A percentile compares a stretch with the other conserved stretches of the same genome.
These are phyloP conservation scores for Phenoliferia sp. DNA, from an alignment of 1,284 basidiomycete species.

Conservation along the genomic window DNA sequence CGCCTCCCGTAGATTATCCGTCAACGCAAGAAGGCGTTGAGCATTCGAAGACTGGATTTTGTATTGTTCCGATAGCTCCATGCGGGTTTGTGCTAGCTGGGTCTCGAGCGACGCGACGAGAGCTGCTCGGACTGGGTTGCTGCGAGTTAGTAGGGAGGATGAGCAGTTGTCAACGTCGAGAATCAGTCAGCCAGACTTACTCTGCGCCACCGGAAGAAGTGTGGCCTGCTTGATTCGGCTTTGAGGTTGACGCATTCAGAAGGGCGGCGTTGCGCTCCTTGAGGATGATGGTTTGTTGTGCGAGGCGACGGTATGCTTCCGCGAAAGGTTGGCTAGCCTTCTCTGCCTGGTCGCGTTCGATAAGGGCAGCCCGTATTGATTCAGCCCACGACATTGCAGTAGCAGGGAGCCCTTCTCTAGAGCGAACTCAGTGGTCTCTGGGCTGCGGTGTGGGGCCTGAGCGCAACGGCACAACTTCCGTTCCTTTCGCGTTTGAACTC, in stretches of 20 bases:
- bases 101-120: constrained; percentile 87
- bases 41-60: constrained; percentile 90
- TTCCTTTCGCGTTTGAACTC: background rate
- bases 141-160: background rate
- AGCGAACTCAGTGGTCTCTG: background rate
- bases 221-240: background rate
- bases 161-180: background rate
- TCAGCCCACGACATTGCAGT: constrained; percentile 10
- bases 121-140: constrained; percentile 72
- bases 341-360: constrained; percentile 18
- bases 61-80: constrained; percentile 88
- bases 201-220: constrained; percentile 51
- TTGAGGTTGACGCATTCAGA: constrained; percentile 53
- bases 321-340: constrained; percentile 12
- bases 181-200: constrained; percentile 47
- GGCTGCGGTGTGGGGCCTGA: background rate
- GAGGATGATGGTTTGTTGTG: constrained; percentile 78
- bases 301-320: constrained; percentile 57
- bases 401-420: background rate
- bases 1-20: constrained; percentile 85
- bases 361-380: constrained; percentile 11
- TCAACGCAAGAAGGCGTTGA: constrained; percentile 84
- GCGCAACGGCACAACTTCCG: too few relatives aligned
- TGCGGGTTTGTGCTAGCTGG: constrained; percentile 81
- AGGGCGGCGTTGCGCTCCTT: constrained; percentile 84